These are phyloP conservation scores for Aspergillus pseudoglaucus DNA, from an alignment of 2,329 filamentous ascomycete species.

Conservation along the genomic window DNA sequence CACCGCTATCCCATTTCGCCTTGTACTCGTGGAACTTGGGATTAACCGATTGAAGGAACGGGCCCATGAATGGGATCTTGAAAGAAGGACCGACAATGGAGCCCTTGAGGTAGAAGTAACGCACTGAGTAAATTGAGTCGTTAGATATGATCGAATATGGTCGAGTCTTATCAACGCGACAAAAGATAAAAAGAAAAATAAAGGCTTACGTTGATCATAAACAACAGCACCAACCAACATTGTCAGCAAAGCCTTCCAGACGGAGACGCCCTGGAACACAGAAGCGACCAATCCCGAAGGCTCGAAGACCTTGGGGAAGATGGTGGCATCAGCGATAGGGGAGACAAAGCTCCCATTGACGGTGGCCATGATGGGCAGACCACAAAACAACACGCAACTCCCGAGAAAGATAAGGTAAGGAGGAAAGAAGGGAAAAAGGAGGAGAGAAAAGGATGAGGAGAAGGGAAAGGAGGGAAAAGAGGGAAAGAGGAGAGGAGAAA, in stretches of 20 bases:
- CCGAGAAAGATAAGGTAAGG: conserved; percentile 1
- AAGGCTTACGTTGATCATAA: conserved; percentile 80
- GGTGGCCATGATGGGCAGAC: conserved; percentile 33
- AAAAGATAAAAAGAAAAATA: background rate
- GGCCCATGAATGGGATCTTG: conserved; percentile 87
- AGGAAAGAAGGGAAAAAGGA: conserved; percentile 4
- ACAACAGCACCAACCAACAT: conserved; percentile 64
- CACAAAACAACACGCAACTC: conserved; percentile 1
- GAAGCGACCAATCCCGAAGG: conserved; percentile 47
- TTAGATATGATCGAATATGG: conserved; percentile 9
- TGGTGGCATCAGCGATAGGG: conserved; percentile 57
- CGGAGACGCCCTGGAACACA: conserved; percentile 52
- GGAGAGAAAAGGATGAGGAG: conserved; percentile 8
- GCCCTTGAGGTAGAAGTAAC: conserved; percentile 69
- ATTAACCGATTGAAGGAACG: conserved; percentile 85
- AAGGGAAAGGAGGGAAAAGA: conserved; percentile 7
- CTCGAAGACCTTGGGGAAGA: conserved; percentile 49
- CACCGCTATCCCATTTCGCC: conserved; percentile 84
- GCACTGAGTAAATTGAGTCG: conserved; percentile 46
- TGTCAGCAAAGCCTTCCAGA: conserved; percentile 63
- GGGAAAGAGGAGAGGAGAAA: conserved; percentile 4
- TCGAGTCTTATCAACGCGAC: conserved; percentile 2
- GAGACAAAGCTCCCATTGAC: conserved; percentile 65
- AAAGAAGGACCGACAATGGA: conserved; percentile 66
- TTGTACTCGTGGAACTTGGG: conserved; percentile 89